Evolutionary conservation across 371 early-diverging fungal species (phyloP).

Genomic region (Mortierella polycephala): DNA sequence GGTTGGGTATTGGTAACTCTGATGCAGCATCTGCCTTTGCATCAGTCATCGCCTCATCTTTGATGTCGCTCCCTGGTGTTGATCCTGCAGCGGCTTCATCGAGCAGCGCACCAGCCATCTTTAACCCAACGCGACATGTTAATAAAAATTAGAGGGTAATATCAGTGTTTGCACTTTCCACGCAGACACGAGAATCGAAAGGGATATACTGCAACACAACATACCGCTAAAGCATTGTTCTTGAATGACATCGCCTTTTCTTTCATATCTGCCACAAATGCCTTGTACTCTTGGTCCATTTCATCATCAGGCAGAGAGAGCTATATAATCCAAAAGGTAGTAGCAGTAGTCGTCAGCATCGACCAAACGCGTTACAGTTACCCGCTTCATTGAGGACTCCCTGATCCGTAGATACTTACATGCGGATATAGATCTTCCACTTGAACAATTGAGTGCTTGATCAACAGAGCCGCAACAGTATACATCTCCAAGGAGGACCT

Average conservation of each 20-base stretch:
- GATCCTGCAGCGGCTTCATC: slow-evolving; percentile 48
- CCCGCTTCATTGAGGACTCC: too few species aligned
- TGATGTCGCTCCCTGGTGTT: slow-evolving; percentile 1
- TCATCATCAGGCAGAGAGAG: slow-evolving; percentile 70
- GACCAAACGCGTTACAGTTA: neutral
- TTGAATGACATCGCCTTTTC: slow-evolving; percentile 39
- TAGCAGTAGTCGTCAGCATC: neutral
- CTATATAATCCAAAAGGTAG: slow-evolving; percentile 23
- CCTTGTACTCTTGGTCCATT: slow-evolving; percentile 58
- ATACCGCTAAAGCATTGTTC: slow-evolving; percentile 36
- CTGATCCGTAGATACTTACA: slow-evolving; percentile 13
- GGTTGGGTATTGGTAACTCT: slow-evolving; percentile 55
- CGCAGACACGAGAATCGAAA: neutral
- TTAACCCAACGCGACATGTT: neutral
- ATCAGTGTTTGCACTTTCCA: neutral
- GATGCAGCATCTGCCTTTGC: slow-evolving; percentile 4
- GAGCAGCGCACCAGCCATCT: slow-evolving; percentile 58
- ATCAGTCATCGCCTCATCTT: slow-evolving; percentile 28
- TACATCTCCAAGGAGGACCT: slow-evolving; percentile 53
- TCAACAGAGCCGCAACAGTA: slow-evolving; percentile 72
- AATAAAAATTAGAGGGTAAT: neutral
- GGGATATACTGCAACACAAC: neutral
- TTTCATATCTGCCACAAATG: slow-evolving; percentile 54
- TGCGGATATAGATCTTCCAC: slow-evolving; percentile 82
- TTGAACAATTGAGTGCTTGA: slow-evolving; percentile 72